These are phyloP conservation scores for Phyllosticta citriasiana DNA, from an alignment of 2,329 filamentous ascomycete species.

Conservation along the genomic window DNA sequence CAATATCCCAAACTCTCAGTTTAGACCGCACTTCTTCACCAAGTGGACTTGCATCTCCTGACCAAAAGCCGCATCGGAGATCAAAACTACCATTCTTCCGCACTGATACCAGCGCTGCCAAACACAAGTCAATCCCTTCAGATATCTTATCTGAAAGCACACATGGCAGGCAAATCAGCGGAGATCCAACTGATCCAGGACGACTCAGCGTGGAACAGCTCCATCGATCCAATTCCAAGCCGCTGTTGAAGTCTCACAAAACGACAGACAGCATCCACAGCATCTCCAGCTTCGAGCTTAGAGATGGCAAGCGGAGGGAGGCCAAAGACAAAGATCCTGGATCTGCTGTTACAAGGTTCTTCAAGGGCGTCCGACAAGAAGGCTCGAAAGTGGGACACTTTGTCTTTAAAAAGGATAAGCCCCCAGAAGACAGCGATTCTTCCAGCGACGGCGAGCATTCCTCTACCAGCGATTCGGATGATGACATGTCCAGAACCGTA, in stretches of 20 bases:
- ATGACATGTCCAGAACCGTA: slow-evolving; percentile 13
- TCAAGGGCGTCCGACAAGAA: slow-evolving; percentile 62
- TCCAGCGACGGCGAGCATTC: slow-evolving; percentile 34
- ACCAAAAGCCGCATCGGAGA: slow-evolving; percentile 24
- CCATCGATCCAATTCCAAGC: background rate
- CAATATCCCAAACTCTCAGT: slow-evolving; percentile 21
- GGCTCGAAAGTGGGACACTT: slow-evolving; percentile 52
- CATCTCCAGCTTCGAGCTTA: slow-evolving; percentile 16
- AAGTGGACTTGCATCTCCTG: slow-evolving; percentile 17
- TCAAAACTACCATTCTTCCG: slow-evolving; percentile 33
- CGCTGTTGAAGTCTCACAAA: slow-evolving; percentile 17
- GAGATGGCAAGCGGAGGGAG: slow-evolving; percentile 20
- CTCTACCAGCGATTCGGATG: slow-evolving; percentile 36
- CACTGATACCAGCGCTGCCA: slow-evolving; percentile 26
- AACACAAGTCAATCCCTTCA: slow-evolving; percentile 18
- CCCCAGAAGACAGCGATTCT: slow-evolving; percentile 21
- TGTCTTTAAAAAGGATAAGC: slow-evolving; percentile 48
- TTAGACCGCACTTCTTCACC: slow-evolving; percentile 27
- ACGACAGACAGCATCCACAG: slow-evolving; percentile 30
- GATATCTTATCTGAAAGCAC: slow-evolving; percentile 11
- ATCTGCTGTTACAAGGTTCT: slow-evolving; percentile 59
- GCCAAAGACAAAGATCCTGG: slow-evolving; percentile 34
- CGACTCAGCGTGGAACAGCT: slow-evolving; percentile 2
- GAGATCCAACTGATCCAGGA: background rate
- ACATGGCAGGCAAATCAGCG: background rate